A percentile compares a stretch with the other conserved stretches of the same genome.
These are phyloP conservation scores for Clonostachys rosea DNA, from an alignment of 2,329 filamentous ascomycete species.

Conservation along the genomic window DNA sequence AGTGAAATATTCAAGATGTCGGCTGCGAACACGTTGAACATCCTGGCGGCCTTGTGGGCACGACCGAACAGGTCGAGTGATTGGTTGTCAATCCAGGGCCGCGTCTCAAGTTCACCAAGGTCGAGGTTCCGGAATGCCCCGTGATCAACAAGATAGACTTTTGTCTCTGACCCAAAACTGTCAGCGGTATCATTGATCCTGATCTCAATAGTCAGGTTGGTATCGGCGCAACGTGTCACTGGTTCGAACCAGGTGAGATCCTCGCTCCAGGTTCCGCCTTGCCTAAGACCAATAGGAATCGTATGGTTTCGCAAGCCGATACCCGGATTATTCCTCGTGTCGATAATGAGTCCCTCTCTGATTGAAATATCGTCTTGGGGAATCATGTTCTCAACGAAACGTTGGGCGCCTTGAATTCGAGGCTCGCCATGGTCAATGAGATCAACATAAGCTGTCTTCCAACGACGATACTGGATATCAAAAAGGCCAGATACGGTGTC, in stretches of 20 bases:
- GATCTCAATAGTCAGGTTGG: constrained; percentile 36
- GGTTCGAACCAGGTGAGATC: constrained; percentile 42
- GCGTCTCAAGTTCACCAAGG: too few species aligned
- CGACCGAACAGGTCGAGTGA: too few species aligned
- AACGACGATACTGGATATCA: constrained; percentile 28
- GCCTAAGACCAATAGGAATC: constrained; percentile 18
- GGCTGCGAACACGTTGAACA: too few species aligned
- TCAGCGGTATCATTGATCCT: constrained; percentile 7
- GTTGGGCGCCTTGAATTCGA: constrained; percentile 16
- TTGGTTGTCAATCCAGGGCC: too few species aligned
- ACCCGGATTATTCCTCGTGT: constrained; percentile 26
- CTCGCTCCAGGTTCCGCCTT: constrained; percentile 36
- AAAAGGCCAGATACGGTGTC: constrained; percentile 32
- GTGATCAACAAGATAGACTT: too few species aligned
- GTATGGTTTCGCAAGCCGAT: constrained; percentile 41
- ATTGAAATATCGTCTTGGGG: constrained; percentile 9
- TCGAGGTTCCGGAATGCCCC: too few species aligned
- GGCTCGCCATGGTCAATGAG: constrained; percentile 20
- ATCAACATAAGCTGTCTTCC: constrained; percentile 9
- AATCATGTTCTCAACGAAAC: constrained; percentile 21
- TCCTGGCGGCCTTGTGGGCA: too few species aligned
- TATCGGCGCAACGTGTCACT: constrained; percentile 34
- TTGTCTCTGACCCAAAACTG: too few species aligned
- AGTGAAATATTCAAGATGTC: too few species aligned
- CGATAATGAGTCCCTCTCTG: constrained; percentile 38